Base-by-base conservation (phyloP, 2,329 filamentous ascomycete genomes). In the Sporothrix curviconia region DNA sequence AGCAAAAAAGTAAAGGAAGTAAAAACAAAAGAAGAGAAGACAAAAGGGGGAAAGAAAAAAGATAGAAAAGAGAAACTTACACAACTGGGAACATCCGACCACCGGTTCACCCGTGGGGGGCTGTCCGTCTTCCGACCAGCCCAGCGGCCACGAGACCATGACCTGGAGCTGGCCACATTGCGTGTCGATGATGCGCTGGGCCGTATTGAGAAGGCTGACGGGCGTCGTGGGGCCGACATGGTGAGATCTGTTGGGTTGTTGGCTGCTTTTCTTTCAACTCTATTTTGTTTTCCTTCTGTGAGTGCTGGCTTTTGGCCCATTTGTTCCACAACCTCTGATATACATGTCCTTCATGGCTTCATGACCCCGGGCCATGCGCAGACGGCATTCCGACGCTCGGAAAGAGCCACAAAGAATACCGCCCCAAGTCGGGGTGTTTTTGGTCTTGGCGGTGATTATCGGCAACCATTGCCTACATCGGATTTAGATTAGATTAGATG, bases 401-500 rank as follows among this genome's bases (percentile, higher is more conserved):
- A 49, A 49, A 25, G 32, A 12, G n/a, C n/a, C n/a, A n/a, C n/a
- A n/a, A n/a, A n/a, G n/a, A n/a, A n/a, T n/a, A n/a, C n/a, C n/a
- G n/a, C n/a, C n/a, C n/a, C n/a, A n/a, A n/a, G n/a, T n/a, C n/a
- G n/a, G n/a, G n/a, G n/a, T n/a, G n/a, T n/a, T n/a, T n/a, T n/a
- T n/a, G n/a, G n/a, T 51, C 34, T 51, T 51, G 32, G 32, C 30
- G 47, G n/a, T n/a, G n/a, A n/a, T 39, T 19, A 25, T n/a, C 32
- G 32, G 17, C 36, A 24, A 22, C 6, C 7, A 50, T 51, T 51
- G 17, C 47, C 36, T 15, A 43, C 25, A 43, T 30, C 37, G 50
- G 50, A 54, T 54, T 39, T n/a, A 42, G 50, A 54, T 54, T 42
- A 54, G 50, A 54, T 54, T 34, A 54, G 50, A 54, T 54, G 39